Conservation (phyloP, 768 basidiomycete genomes). For the Phylloporus rhodoxanthus region DNA sequence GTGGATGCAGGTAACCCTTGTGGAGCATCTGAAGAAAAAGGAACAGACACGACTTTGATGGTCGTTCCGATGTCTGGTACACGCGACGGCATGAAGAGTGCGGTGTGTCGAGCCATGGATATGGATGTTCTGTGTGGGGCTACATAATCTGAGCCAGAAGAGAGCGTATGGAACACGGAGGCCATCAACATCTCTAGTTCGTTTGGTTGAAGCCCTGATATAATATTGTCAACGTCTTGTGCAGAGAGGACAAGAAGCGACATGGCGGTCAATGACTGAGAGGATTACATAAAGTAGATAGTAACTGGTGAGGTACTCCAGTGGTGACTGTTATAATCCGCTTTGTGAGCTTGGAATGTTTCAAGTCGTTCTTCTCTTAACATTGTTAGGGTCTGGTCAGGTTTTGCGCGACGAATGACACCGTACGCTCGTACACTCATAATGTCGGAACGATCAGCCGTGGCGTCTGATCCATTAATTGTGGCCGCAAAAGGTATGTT, state of each 20-base stretch:
- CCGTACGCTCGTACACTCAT: not conserved
- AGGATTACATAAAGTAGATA: not conserved
- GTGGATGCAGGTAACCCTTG: conserved; percentile 74
- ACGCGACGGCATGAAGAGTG: conserved; percentile 82
- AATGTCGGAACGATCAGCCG: not conserved
- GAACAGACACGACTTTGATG: conserved; percentile 80
- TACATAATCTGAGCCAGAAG: conserved; percentile 22
- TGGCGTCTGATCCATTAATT: not conserved
- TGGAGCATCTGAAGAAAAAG: conserved; percentile 36
- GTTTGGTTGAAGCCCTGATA: conserved; percentile 38
- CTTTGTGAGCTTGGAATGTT: too few species aligned
- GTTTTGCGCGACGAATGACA: not conserved
- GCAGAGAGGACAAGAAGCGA: conserved; percentile 60
- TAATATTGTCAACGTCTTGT: conserved; percentile 48
- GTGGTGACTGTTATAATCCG: not conserved
- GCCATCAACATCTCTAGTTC: conserved; percentile 54
- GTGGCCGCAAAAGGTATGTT: not conserved
- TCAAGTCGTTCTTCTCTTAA: not conserved
- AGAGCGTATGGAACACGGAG: conserved; percentile 48
- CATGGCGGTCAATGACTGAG: conserved; percentile 9
- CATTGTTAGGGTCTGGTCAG: not conserved
- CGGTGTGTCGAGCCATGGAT: conserved; percentile 47
- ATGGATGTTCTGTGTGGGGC: conserved; percentile 59
- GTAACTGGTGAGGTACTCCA: not conserved
- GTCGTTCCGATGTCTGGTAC: conserved; percentile 49